Evolutionary conservation across 768 basidiomycete species (phyloP).

Genomic region (Nidula microcarpa): DNA sequence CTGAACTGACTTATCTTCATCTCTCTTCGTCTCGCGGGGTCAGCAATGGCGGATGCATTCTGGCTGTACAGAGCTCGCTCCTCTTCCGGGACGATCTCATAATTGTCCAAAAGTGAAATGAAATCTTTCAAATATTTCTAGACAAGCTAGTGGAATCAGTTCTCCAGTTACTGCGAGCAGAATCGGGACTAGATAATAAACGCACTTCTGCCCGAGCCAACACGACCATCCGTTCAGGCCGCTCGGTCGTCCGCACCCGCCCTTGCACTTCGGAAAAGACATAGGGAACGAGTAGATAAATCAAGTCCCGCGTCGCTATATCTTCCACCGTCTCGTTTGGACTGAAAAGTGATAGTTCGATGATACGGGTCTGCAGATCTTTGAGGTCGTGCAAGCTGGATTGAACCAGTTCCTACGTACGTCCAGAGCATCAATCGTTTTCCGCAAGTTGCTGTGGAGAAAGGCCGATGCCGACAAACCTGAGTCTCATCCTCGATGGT

Average conservation of each 20-base stretch:
- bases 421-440: not conserved
- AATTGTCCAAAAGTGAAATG: conserved; percentile 51
- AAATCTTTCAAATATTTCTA: conserved; percentile 51
- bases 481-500: conserved; percentile 41
- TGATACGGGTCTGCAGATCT: conserved; percentile 48
- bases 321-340: conserved; percentile 82
- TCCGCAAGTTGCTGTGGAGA: not conserved
- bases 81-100: conserved; percentile 59
- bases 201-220: conserved; percentile 60
- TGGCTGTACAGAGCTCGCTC: conserved; percentile 56
- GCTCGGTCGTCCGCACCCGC: conserved; percentile 52
- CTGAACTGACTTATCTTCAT: conserved; percentile 90
- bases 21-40: conserved; percentile 74
- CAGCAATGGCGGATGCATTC: conserved; percentile 43
- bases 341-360: conserved; percentile 71
- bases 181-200: not conserved
- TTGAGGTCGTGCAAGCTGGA: conserved; percentile 54
- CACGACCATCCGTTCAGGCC: conserved; percentile 51
- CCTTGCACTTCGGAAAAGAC: conserved; percentile 63
- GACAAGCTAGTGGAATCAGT: conserved; percentile 16
- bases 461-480: conserved; percentile 15
- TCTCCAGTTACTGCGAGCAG: conserved; percentile 2
- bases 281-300: conserved; percentile 75
- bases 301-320: conserved; percentile 70
- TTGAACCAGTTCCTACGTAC: conserved; percentile 52